Evolutionary conservation across 257 asterid genomes (phyloP), one percentile per base, ranked within the genome.

Genomic region (Striga asiatica): DNA sequence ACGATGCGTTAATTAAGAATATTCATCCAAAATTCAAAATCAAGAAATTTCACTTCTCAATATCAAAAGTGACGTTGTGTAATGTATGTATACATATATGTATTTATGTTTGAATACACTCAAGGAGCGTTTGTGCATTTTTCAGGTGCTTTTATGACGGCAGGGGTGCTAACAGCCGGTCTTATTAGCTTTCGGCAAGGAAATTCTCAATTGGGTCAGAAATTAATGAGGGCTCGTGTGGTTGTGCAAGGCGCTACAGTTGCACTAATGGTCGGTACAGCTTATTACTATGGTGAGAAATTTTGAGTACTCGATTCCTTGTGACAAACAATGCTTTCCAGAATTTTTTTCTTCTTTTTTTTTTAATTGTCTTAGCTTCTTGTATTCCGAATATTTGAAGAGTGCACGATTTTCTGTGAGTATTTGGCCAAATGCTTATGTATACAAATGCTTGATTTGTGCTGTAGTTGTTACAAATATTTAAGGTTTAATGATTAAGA

Each of bases 171-270:
- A 0, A 75, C 88, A 6, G 98, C 95, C 13, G 98, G 97, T 47
- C 77, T 87, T 6, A 68, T 87, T 50, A 87, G 98, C 74, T 91
- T 91, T 83, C 73, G 71, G 68, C 81, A 70, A 28, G 98, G 97
- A 42, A 87, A 84, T 65, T 80, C 98, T 58, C 72, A 67, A 5
- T 60, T 87, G 73, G 97, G 97, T 47, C 98, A 91, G 77, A 83
- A 84, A 76, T 73, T 91, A 64, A 91, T 91, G 96, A 74, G 96
- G 61, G 97, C 97, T 72, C 96, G 96, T 56, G 98, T 91, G 55
- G 95, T 87, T n/a, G 98, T 75, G 18, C 97, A 91, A 74, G 95
- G 97, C 59, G 98, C 88, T 57, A 91, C 98, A 1, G 97, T 87
- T 54, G 97, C 95, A 1, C 66, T 91, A 51, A 91, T 87, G 97